Conservation (phyloP, 108 stramenopile genomes). For the Fragilaria radians region DNA sequence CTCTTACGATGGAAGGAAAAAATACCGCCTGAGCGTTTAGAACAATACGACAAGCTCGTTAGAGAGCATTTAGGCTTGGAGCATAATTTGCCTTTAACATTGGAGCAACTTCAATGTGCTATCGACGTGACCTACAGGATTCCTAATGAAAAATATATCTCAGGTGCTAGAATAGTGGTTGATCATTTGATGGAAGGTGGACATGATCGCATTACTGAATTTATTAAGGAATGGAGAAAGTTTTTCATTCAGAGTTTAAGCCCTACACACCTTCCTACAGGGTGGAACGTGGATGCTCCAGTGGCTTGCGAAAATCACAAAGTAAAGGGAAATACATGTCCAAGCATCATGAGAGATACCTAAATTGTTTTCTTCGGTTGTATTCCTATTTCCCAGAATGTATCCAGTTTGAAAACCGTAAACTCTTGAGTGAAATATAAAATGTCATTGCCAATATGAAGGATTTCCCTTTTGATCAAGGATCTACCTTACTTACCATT, state of each 20-base stretch:
- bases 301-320: constrained; percentile 23
- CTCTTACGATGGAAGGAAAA: constrained; percentile 37
- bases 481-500: too few relatives aligned
- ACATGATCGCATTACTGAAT: constrained; percentile 30
- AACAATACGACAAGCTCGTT: constrained; percentile 19
- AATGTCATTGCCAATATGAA: too few relatives aligned
- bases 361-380: too few relatives aligned
- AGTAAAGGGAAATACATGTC: neutral
- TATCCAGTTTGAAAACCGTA: too few relatives aligned
- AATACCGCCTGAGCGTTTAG: constrained; percentile 36
- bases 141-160: constrained; percentile 57
- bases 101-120: constrained; percentile 33
- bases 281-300: constrained; percentile 70
- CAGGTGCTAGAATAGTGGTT: constrained; percentile 50
- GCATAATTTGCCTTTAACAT: constrained; percentile 19
- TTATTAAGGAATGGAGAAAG: constrained; percentile 65
- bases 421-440: too few relatives aligned
- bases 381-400: too few relatives aligned
- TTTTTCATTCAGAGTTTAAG: constrained; percentile 46
- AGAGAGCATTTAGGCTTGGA: constrained; percentile 6
- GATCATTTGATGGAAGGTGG: constrained; percentile 16
- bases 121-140: constrained; percentile 36
- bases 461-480: too few relatives aligned
- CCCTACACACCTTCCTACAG: constrained; percentile 57
- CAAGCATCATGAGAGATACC: neutral